Percentiles rank a stretch among this genome's conserved stretches.
phyloP scores from a whole-genome alignment of 2,329 filamentous ascomycete genomes.

The Exophiala phaeomuriformis region DNA sequence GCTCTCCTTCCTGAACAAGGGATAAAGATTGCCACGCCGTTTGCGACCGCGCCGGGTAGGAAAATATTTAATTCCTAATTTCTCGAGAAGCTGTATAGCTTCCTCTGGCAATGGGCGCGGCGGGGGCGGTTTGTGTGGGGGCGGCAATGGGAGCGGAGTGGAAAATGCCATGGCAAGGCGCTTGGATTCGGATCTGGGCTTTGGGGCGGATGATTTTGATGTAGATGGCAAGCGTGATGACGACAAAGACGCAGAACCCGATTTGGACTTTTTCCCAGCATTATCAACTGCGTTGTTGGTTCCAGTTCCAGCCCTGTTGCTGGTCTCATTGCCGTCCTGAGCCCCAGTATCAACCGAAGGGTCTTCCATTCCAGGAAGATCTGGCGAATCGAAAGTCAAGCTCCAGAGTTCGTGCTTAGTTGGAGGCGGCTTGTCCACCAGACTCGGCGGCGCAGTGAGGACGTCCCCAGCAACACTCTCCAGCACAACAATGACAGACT shows the following conservation, averaged over 20 bases:
- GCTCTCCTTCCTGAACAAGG: conserved; percentile 15
- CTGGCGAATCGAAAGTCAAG: conserved; percentile 6
- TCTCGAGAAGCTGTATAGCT: neutral
- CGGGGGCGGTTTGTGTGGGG: neutral
- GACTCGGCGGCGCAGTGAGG: conserved; percentile 2
- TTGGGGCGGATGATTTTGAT: neutral
- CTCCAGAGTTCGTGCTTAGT: neutral
- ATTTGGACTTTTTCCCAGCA: neutral
- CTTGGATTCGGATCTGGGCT: neutral
- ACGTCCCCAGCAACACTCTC: conserved; percentile 10
- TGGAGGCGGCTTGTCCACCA: neutral
- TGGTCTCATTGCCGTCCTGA: neutral
- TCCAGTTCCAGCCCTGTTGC: neutral
- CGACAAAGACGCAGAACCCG: no score
- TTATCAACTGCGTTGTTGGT: neutral
- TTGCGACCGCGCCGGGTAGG: neutral
- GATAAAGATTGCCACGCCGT: conserved; percentile 5
- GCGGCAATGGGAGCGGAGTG: conserved; percentile 1
- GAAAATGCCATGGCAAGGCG: conserved; percentile 2
- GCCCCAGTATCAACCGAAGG: no score
- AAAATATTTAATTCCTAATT: neutral
- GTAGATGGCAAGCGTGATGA: neutral
- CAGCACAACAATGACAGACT: conserved; percentile 13
- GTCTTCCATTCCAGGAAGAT: neutral
- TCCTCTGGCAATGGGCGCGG: conserved; percentile 3